A percentile compares a stretch with the other conserved stretches of the same genome.
These are phyloP conservation scores for Colletotrichum sp. DNA, from an alignment of 2,329 filamentous ascomycete genomes.

Conservation along the genomic window DNA sequence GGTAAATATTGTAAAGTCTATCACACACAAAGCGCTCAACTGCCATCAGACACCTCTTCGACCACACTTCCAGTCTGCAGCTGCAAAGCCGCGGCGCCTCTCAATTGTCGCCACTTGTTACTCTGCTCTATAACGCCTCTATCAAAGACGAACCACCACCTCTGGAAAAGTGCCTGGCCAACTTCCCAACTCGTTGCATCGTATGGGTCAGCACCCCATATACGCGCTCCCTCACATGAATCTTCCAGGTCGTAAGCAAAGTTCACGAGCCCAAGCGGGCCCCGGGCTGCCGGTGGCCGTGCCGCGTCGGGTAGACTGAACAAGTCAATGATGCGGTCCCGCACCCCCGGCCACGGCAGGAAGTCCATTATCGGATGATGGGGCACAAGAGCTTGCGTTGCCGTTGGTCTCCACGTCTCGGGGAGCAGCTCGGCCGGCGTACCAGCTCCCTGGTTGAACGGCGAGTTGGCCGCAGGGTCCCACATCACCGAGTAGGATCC, in stretches of 20 bases:
- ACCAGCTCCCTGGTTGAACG: conserved; percentile 41
- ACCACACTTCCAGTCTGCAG: not conserved
- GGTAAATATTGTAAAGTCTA: not conserved
- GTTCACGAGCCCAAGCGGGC: conserved; percentile 51
- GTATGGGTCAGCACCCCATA: conserved; percentile 55
- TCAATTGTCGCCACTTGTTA: conserved; percentile 52
- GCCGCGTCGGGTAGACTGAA: conserved; percentile 51
- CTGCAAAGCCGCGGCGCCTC: conserved; percentile 40
- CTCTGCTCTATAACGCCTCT: conserved; percentile 54
- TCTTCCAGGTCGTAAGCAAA: conserved; percentile 64
- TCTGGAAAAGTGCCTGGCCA: conserved; percentile 60
- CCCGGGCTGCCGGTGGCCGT: conserved; percentile 50
- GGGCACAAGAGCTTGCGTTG: conserved; percentile 50
- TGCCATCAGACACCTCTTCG: not conserved
- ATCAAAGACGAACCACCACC: conserved; percentile 67
- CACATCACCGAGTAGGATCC: conserved; percentile 46
- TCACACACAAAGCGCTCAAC: not conserved
- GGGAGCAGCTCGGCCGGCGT: conserved; percentile 44
- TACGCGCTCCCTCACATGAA: conserved; percentile 50
- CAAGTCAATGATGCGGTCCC: conserved; percentile 57
- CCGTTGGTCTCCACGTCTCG: conserved; percentile 52
- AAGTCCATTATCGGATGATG: conserved; percentile 64
- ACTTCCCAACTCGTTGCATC: conserved; percentile 58
- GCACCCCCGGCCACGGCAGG: conserved; percentile 59
- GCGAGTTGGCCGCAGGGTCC: conserved; percentile 49